A percentile compares a stretch with the other conserved stretches of the same genome.
phyloP scores from a whole-genome alignment of 2,329 filamentous ascomycete species.

The Aureobasidium namibiae region DNA sequence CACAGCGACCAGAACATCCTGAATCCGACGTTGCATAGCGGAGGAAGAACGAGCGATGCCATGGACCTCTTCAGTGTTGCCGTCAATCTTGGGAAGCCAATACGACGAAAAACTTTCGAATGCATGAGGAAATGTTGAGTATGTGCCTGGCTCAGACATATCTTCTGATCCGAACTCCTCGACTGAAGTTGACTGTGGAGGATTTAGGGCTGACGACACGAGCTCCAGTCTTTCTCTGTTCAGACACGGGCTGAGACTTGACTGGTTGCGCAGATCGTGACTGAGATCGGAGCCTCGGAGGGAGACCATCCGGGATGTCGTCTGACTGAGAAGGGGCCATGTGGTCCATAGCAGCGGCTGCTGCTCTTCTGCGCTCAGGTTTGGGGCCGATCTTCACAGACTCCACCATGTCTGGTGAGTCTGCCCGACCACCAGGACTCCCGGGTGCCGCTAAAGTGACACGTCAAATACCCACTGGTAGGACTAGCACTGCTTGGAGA shows the following conservation, averaged over 20 bases:
- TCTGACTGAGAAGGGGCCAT: background rate
- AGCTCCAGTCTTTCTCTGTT: background rate
- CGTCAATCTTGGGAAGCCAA: too few species aligned
- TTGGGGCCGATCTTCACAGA: slow-evolving; percentile 17
- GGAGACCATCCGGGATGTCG: background rate
- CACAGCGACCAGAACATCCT: too few species aligned
- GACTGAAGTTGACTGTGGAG: too few species aligned
- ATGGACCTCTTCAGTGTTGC: too few species aligned
- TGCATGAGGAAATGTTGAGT: too few species aligned
- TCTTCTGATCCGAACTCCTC: too few species aligned
- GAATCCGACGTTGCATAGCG: too few species aligned
- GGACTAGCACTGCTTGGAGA: background rate
- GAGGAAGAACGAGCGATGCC: too few species aligned
- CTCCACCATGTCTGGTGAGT: background rate
- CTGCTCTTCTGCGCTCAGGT: slow-evolving; percentile 27
- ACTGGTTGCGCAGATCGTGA: background rate
- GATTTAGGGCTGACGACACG: too few species aligned
- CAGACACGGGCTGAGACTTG: background rate
- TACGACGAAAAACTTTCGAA: too few species aligned
- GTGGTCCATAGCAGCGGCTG: background rate
- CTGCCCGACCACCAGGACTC: background rate
- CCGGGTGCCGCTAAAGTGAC: background rate
- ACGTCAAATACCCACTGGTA: background rate
- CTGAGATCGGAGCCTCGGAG: background rate
- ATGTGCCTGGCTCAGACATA: too few species aligned